These are phyloP conservation scores for Aegilops speltoides DNA, from an alignment of 176 grass and related monocot genomes.

Conservation along the genomic window DNA sequence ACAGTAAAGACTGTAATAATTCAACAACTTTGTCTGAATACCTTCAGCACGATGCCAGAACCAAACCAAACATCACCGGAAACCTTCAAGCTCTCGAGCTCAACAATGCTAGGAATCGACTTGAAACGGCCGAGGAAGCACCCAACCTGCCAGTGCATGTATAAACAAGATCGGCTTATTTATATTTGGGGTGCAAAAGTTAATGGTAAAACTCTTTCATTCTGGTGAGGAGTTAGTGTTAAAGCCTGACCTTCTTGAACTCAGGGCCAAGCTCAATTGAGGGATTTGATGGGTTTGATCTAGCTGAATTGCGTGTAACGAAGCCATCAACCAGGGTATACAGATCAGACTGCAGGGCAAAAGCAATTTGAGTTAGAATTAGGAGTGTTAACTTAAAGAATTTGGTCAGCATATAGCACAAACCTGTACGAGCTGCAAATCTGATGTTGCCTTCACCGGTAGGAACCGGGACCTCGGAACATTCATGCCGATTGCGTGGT, in stretches of 20 bases:
- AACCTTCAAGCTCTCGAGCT: slow-evolving; percentile 88
- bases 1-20: background rate
- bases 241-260: slow-evolving; percentile 76
- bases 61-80: slow-evolving; percentile 93
- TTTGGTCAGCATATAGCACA: slow-evolving; percentile 8
- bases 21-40: slow-evolving; percentile 35
- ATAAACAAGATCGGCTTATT: slow-evolving; percentile 6
- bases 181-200: background rate
- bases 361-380: background rate
- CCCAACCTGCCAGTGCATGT: slow-evolving; percentile 53
- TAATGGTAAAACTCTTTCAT: background rate
- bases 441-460: slow-evolving; percentile 87
- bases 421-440: slow-evolving; percentile 92
- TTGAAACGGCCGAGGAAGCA: slow-evolving; percentile 84
- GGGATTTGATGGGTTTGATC: slow-evolving; percentile 77
- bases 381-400: background rate
- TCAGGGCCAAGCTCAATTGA: slow-evolving; percentile 84
- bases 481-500: slow-evolving; percentile 75
- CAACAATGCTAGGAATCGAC: slow-evolving; percentile 91
- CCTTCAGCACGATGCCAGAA: slow-evolving; percentile 69
- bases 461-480: slow-evolving; percentile 91
- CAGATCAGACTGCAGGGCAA: slow-evolving; percentile 74
- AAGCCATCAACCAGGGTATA: slow-evolving; percentile 92
- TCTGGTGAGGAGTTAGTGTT: background rate
- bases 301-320: slow-evolving; percentile 70